A percentile compares a stretch with the other conserved stretches of the same genome.
Evolutionary conservation across 2,329 filamentous ascomycete species (phyloP).

Genomic region (Graphium sp.): DNA sequence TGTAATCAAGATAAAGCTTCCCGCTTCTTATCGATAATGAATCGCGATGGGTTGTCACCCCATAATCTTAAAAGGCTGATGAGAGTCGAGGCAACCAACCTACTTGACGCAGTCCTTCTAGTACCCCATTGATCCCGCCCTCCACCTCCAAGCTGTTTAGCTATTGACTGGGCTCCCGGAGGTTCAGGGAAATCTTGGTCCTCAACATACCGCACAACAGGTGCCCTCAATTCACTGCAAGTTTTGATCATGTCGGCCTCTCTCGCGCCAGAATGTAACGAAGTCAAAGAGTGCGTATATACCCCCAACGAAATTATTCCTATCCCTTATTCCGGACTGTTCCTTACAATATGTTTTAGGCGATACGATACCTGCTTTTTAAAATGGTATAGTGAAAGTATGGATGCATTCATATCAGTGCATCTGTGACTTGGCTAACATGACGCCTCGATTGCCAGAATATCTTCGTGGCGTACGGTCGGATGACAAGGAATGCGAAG

Average conservation of each 20-base stretch:
- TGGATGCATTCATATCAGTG: slow-evolving; percentile 11
- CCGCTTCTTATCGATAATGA: too few species aligned
- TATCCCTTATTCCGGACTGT: neutral
- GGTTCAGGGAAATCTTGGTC: too few species aligned
- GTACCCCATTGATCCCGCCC: too few species aligned
- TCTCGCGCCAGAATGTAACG: slow-evolving; percentile 84
- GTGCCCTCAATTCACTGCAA: neutral
- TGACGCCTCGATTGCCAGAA: slow-evolving; percentile 32
- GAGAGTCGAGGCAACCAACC: too few species aligned
- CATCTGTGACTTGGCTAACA: neutral
- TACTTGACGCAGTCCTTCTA: too few species aligned
- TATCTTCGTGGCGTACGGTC: slow-evolving; percentile 76
- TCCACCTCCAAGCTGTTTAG: too few species aligned
- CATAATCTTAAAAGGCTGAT: too few species aligned
- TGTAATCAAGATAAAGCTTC: too few species aligned
- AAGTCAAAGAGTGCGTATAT: slow-evolving; percentile 70
- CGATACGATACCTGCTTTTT: slow-evolving; percentile 95
- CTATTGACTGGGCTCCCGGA: too few species aligned
- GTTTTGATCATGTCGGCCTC: slow-evolving; percentile 65
- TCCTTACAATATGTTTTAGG: slow-evolving; percentile 24
- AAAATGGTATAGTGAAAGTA: slow-evolving; percentile 99
- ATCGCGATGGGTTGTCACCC: too few species aligned
- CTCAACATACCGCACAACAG: neutral
- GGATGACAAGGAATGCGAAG: slow-evolving; percentile 68
- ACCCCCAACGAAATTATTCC: neutral